Base-by-base conservation (phyloP, 331 rosid genomes). In the Acacia pycnantha region DNA sequence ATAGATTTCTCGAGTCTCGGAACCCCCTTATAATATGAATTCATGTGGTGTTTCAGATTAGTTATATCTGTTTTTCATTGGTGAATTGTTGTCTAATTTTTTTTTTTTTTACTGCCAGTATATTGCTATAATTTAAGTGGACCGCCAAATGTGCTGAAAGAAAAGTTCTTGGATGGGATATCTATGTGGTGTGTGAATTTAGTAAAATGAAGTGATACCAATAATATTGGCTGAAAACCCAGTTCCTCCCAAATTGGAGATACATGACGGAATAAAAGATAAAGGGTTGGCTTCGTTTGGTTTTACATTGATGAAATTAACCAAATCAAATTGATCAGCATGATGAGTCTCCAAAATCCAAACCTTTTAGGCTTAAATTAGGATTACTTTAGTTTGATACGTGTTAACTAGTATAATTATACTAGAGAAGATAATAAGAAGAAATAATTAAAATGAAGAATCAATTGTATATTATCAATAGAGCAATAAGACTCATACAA, bases 1-100 rank as follows among this genome's bases (percentile, higher is more conserved):
- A 92, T 84, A 91, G 89, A 77, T 84, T 82, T 89, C 77, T 85
- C 37, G 82, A 68, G 84, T 78, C 82, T 81, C 54, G 84, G 81
- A 88, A 87, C 85, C 87, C 85, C 87, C 73, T 68, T 81, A 85
- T 78, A 82, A 84, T 59, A 81, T 68, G 73, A 80, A 16, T 47
- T 31, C 47, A 65, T 82, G 82, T 82, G 82, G 73, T 76, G n/a
- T 26, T 82, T 41, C 29, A 41, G 11, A 74, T 70, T 78, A 46
- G 74, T 66, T 69, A n/a, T 46, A 41, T 77, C 33, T 11, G 11
- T 4, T 59, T 11, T 24, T 59, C 8, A 3, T 48, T 48, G 62
- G 62, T n/a, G 27, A 54, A 21, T 54, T n/a, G 18, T 13, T 56
- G 13, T 18, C 66, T 33, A 41, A 27, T 0, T 29, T 46, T 24